Evolutionary conservation across 805 yeast genomes (phyloP), one percentile per base, ranked within the genome.

Genomic region (Saccharomycopsis fodiens): DNA sequence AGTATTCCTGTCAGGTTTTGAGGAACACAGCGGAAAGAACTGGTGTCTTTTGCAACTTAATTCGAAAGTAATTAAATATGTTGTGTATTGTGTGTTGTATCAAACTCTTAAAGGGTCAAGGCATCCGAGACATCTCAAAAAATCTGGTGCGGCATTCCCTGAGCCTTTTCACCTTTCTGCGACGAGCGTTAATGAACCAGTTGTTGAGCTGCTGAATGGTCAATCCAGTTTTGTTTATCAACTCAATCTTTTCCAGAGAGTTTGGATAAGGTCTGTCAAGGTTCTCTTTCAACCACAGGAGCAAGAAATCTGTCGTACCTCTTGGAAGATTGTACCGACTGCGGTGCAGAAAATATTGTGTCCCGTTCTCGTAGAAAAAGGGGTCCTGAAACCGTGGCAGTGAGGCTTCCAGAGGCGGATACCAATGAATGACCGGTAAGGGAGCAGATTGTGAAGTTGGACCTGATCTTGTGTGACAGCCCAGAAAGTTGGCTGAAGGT

Each of bases 121-220:
- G n/a, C n/a, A n/a, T n/a, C n/a, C n/a, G n/a, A n/a, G n/a, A n/a
- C n/a, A 32, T 32, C 19, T 32, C 36, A 10, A 32, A 10, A 19
- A 10, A 7, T 32, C 36, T 32, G 36, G 19, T 32, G 17, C 36
- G 17, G 20, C 8, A 10, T 51, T 73, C 73, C 54, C 72, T 69
- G 51, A 76, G 62, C 37, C 60, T 55, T 57, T 72, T 75, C 43
- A 78, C 73, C 58, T 83, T 78, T 54, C 95, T 69, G 56, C 95
- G 70, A 55, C 95, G 74, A 16, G 91, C 94, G 59, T 85, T 85
- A 57, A 85, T 85, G 57, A 85, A 85, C 95, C 95, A 85, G 58
- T 86, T 86, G 53, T 84, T 74, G 49, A 85, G 70, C 62, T 85
- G 95, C 51, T 83, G 86, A 61, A 80, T 78, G 51, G 85, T 82